A percentile compares a stretch with the other conserved stretches of the same genome.
Conservation (phyloP, 2,329 filamentous ascomycete species). For the Ambrosiella cleistominuta region DNA sequence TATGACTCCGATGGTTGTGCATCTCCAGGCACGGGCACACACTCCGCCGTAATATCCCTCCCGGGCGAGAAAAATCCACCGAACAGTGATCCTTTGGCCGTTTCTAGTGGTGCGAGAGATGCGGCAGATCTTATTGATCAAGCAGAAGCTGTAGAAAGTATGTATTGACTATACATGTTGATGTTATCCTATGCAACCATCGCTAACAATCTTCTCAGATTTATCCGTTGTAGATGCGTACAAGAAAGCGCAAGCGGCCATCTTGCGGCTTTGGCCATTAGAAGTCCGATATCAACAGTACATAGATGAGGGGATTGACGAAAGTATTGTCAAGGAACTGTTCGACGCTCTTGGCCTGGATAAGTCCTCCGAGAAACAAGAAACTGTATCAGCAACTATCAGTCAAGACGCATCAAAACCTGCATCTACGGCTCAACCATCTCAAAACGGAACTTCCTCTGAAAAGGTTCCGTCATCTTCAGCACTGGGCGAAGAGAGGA, state of each 20-base stretch:
- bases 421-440: no score
- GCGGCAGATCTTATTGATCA: not conserved
- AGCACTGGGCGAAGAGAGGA: conserved; percentile 39
- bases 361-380: not conserved
- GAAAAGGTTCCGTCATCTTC: not conserved
- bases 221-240: conserved; percentile 23
- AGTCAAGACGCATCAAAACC: no score
- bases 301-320: conserved; percentile 54
- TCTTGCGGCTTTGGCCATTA: conserved; percentile 44
- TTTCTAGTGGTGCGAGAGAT: conserved; percentile 1
- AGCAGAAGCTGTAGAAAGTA: conserved; percentile 4
- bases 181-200: not conserved
- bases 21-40: not conserved
- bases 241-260: conserved; percentile 47
- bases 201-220: not conserved
- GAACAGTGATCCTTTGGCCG: not conserved
- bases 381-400: not conserved
- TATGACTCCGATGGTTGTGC: conserved; percentile 7
- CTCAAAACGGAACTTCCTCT: no score
- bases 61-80: not conserved
- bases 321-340: conserved; percentile 40
- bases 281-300: conserved; percentile 61
- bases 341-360: conserved; percentile 53
- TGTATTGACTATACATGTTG: not conserved
- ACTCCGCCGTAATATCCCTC: not conserved